These are phyloP conservation scores for Penicillium psychrofluorescens DNA, from an alignment of 495 filamentous ascomycete genomes.

Conservation along the genomic window DNA sequence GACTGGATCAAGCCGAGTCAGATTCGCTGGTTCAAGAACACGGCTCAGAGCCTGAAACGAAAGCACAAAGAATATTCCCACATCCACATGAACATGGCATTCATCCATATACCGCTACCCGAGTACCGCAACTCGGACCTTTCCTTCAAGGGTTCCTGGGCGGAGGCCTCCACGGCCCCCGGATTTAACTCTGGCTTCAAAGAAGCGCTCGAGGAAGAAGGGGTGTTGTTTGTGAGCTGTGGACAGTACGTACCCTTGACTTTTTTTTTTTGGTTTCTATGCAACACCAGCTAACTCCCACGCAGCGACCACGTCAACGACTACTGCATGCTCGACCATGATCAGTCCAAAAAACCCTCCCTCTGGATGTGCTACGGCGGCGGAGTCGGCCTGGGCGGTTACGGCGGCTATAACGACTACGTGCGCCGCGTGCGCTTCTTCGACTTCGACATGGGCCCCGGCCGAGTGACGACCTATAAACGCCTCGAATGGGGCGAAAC, in stretches of 20 bases:
- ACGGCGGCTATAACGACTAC: constrained; percentile 82
- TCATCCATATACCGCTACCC: constrained; percentile 93
- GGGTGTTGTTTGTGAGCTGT: constrained; percentile 76
- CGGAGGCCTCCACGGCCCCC: constrained; percentile 77
- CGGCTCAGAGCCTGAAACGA: constrained; percentile 59
- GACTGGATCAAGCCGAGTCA: constrained; percentile 94
- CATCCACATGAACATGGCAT: constrained; percentile 92
- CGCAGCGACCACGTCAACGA: constrained; percentile 88
- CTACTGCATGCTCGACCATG: constrained; percentile 68
- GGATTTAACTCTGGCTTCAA: constrained; percentile 81
- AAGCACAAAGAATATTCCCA: constrained; percentile 75
- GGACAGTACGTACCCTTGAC: constrained; percentile 62
- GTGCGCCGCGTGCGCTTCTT: constrained; percentile 79
- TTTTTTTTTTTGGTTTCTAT: constrained; percentile 1
- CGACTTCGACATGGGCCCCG: constrained; percentile 86
- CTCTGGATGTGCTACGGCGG: constrained; percentile 99
- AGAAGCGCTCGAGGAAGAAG: constrained; percentile 77
- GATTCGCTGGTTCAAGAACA: constrained; percentile 87
- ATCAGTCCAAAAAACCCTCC: constrained; percentile 45
- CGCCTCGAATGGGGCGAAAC: constrained; percentile 75
- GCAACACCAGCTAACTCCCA: neutral
- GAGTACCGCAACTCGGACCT: constrained; percentile 60
- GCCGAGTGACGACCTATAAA: constrained; percentile 84
- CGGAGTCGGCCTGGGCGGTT: constrained; percentile 83
- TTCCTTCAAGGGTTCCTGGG: constrained; percentile 55